Evolutionary conservation across 2,329 filamentous ascomycete species (phyloP).

Genomic region (Ophiostoma quercus): DNA sequence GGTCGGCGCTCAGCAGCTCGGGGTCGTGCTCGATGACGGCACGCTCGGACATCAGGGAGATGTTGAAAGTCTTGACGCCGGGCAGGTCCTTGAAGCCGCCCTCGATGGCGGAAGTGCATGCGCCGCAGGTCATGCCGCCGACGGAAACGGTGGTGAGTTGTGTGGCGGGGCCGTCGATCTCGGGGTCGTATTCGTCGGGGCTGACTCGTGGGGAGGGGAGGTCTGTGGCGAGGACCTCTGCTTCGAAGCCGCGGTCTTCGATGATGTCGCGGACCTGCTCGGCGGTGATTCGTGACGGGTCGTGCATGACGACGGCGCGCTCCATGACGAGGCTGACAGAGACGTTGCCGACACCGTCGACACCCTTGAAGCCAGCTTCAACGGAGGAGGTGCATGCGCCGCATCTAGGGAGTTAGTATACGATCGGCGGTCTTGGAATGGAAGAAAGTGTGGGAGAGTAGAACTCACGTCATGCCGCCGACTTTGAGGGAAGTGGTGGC

Average conservation of each 20-base stretch:
- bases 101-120: conserved; percentile 81
- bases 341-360: conserved; percentile 76
- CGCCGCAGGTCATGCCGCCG: conserved; percentile 86
- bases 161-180: conserved; percentile 35
- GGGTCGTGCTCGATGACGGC: conserved; percentile 80
- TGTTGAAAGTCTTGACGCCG: conserved; percentile 70
- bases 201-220: conserved; percentile 51
- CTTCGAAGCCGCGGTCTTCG: conserved; percentile 88
- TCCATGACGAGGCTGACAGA: conserved; percentile 94
- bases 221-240: conserved; percentile 79
- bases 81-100: conserved; percentile 69
- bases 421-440: background rate
- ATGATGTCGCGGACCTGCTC: conserved; percentile 78
- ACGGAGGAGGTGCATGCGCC: conserved; percentile 94
- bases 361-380: conserved; percentile 79
- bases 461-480: conserved; percentile 72
- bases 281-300: conserved; percentile 66
- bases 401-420: conserved; percentile 50
- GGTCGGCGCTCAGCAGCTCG: conserved; percentile 45
- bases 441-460: conserved; percentile 5
- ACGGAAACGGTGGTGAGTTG: conserved; percentile 65
- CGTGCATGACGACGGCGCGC: conserved; percentile 88
- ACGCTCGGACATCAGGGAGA: conserved; percentile 77
- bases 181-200: conserved; percentile 29
- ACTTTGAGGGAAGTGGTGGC: conserved; percentile 87